Base-by-base conservation (phyloP, 345 rosid genomes). In the Eucalyptus cloeziana region DNA sequence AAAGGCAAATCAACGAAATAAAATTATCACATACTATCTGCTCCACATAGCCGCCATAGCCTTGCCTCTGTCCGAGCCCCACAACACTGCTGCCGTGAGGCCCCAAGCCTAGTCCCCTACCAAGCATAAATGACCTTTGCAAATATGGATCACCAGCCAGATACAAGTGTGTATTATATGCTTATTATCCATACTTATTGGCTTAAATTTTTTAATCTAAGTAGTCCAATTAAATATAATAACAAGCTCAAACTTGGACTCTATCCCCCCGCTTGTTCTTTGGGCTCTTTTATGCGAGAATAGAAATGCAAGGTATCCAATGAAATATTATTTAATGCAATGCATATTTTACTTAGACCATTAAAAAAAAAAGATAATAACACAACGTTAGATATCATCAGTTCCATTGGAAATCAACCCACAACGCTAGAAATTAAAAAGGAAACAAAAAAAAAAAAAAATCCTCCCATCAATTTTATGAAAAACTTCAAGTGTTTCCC, bases 41-140 rank as follows among this genome's bases (percentile, higher is more conserved):
- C 62, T 56, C 0, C 3, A 22, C 62, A 8, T 10, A 10, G 30
- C 30, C 0, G 13, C 27, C 6, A 24, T 4, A 9, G 13, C 24
- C 62, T 24, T 1, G 27, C 13, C 62, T 21, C 5, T 2, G 1
- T 22, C 30, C 30, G 30, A 56, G 30, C 62, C 62, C 27, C 30
- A 56, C 12, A 7, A 8, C 12, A 8, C 5, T 22, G 12, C 0
- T 7, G 11, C n/a, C 30, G 3, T 9, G 30, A 24, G 6, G 30
- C 62, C 30, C 30, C 30, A 9, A 10, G 13, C 62, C 62, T 56
- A 52, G 58, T 52, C 58, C 25, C 58, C 58, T 4, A 2, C 58
- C 25, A 52, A 52, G 58, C 58, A 1, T 52, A 52, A 52, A 52
- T 52, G 58, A 62, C 30, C 71, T 13, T 62, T 62, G 17, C 37